Conservation (phyloP, 495 filamentous ascomycete species). For the Trichodelitschia bisporula region DNA sequence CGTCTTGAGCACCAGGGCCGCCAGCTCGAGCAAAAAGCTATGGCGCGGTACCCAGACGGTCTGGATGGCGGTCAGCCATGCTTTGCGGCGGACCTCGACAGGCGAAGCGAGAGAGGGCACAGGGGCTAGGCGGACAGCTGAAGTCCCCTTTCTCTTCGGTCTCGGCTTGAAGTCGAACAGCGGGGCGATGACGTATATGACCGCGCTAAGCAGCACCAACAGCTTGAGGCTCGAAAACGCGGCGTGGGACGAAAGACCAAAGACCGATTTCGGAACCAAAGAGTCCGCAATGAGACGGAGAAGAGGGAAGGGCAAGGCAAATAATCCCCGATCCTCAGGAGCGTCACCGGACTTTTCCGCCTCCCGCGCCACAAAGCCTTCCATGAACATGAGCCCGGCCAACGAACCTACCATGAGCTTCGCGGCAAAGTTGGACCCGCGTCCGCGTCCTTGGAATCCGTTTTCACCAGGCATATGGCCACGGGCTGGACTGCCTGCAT, state of each 20-base stretch:
- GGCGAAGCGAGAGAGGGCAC: constrained; percentile 54
- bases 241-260: constrained; percentile 2
- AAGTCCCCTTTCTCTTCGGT: constrained; percentile 17
- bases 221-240: constrained; percentile 23
- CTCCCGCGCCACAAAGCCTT: constrained; percentile 37
- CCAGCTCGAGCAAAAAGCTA: constrained; percentile 60
- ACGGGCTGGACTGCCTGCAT: constrained; percentile 7
- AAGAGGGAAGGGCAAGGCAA: constrained; percentile 33
- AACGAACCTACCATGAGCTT: constrained; percentile 83
- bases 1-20: constrained; percentile 55
- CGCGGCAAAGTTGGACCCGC: constrained; percentile 20
- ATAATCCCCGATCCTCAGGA: constrained; percentile 42
- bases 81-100: constrained; percentile 63
- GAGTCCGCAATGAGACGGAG: constrained; percentile 4
- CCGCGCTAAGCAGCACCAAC: constrained; percentile 33
- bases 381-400: constrained; percentile 74
- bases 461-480: constrained; percentile 10
- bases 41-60: constrained; percentile 84
- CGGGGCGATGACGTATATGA: constrained; percentile 42
- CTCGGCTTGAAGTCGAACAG: constrained; percentile 35
- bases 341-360: constrained; percentile 29
- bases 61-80: constrained; percentile 88
- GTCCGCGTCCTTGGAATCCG: too few species aligned
- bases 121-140: constrained; percentile 19
- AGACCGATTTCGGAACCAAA: too few species aligned